Base-by-base conservation (phyloP, 108 stramenopile genomes). In the Pseudonitzschia delicatissima region DNA sequence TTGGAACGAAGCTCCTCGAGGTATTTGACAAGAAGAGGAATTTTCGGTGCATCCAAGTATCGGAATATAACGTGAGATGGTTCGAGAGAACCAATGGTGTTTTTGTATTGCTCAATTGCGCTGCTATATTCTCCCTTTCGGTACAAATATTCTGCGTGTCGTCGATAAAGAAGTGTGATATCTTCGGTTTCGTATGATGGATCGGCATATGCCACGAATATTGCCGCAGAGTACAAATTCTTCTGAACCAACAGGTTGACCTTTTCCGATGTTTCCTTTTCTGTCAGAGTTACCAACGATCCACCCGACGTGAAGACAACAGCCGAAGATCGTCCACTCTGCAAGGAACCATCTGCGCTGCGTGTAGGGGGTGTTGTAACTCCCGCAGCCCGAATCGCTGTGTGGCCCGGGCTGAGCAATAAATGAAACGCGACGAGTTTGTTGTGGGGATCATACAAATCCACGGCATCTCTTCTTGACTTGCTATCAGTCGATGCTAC, bases 101-200 rank as follows among this genome's bases (percentile, higher is more conserved):
- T 69, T 49, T 86, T 83, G 82, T 97, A 98, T 77, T 97, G 96
- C 57, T 88, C 84, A 77, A 97, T 92, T 32, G 94, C 89, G 21
- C 82, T 94, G 52, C 74, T 78, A 45, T 86, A 97, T 62, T 94
- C 94, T 25, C 93, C 91, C 68, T 94, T 93, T 57, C 92, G 83
- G 71, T 96, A 97, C 50, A 97, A 71, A 76, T 97, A 91, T 62
- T 98, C 96, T 3, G 94, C 98, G 75, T 98, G 88, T 42, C 70
- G 76, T 62, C 91, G 75, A 62, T 92, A 93, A 25, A 98, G 82
- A 2, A 69, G 73, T 35, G 87, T 82, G 34, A 98, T 86, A 42
- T 89, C 86, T 12, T 77, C 77, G 0, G 84, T 66, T 37, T 79
- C 58, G 58, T 77, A 86, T 26, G 86, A 88, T 28, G 92, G 89